Base-by-base conservation (phyloP, 805 yeast genomes). In the Candida sithepensis region DNA sequence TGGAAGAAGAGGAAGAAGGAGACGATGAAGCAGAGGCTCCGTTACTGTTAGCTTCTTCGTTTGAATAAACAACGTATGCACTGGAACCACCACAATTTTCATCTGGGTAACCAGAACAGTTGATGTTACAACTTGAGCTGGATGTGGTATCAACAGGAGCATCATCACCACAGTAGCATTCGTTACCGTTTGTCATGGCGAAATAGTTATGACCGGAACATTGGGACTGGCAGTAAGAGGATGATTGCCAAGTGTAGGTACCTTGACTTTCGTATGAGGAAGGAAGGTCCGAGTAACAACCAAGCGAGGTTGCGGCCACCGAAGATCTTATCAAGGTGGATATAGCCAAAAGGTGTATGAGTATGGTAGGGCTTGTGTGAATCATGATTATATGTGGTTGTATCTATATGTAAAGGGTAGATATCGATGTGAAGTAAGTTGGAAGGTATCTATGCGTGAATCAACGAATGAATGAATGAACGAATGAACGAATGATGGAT, bases 111-210 rank as follows among this genome's bases (percentile, higher is more conserved):
- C 89, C 95, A 19, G 60, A 63, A 65, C 96, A 88, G 4, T 56
- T 34, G 1, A 57, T 49, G 43, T 61, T 51, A 65, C 90, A 84
- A 21, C 63, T 51, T 39, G 58, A 48, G 12, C 61, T 59, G 14
- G 66, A 26, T 2, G 56, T 49, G 10, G 60, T 24, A 2, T 57
- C 50, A 13, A 60, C 53, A 3, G 80, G 72, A 1, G 64, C 48
- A 1, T 68, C 51, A 56, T 74, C 67, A 23, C 92, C 92, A 64
- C 96, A 87, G 58, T 76, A 85, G 64, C 96, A 87, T 18, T 65
- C 63, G 22, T 70, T 57, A 8, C 89, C 88, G 43, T 72, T 64
- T 12, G 73, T 61, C 30, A 79, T 61, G 3, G 85, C 90, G 38
- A 75, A 76, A 57, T 65, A 69, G 8, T 75, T 75, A 45, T 60